Conservation (phyloP, 768 basidiomycete genomes). For the Kwoniella dendrophila region DNA sequence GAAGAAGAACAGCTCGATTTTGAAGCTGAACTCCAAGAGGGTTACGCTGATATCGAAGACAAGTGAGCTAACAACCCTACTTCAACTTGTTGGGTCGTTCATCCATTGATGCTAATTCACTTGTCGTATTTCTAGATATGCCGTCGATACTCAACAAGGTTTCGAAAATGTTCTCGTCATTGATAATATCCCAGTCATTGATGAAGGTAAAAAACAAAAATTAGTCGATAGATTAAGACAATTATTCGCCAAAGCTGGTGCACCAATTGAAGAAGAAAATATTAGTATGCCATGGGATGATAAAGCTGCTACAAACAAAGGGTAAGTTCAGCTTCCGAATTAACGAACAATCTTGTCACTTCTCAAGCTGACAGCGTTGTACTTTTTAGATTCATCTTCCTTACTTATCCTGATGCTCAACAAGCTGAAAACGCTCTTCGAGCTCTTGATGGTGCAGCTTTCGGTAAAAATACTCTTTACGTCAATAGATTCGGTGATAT, state of each 20-base stretch:
- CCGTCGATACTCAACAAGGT: constrained; percentile 77
- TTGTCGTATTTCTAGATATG: constrained; percentile 65
- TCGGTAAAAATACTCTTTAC: constrained; percentile 83
- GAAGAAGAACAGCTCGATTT: constrained; percentile 48
- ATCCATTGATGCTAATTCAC: neutral
- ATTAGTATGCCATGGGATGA: constrained; percentile 90
- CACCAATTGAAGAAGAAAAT: constrained; percentile 71
- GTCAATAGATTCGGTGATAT: constrained; percentile 88
- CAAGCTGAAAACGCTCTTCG: constrained; percentile 55
- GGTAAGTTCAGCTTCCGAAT: constrained; percentile 62
- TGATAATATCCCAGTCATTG: constrained; percentile 88
- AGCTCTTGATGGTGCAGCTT: constrained; percentile 60
- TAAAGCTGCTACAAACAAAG: constrained; percentile 80
- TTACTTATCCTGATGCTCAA: constrained; percentile 58
- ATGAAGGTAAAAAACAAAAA: constrained; percentile 78
- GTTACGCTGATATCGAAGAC: constrained; percentile 48
- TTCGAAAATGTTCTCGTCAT: constrained; percentile 91
- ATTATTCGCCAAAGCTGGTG: constrained; percentile 80
- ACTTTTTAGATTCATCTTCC: constrained; percentile 74
- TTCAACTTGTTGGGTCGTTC: neutral
- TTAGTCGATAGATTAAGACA: constrained; percentile 78
- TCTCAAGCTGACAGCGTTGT: neutral
- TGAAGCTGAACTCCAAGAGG: constrained; percentile 47
- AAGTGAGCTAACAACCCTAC: constrained; percentile 25
- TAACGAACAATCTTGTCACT: neutral